Conservation (phyloP, 495 filamentous ascomycete species). For the Coniosporium apollinis region DNA sequence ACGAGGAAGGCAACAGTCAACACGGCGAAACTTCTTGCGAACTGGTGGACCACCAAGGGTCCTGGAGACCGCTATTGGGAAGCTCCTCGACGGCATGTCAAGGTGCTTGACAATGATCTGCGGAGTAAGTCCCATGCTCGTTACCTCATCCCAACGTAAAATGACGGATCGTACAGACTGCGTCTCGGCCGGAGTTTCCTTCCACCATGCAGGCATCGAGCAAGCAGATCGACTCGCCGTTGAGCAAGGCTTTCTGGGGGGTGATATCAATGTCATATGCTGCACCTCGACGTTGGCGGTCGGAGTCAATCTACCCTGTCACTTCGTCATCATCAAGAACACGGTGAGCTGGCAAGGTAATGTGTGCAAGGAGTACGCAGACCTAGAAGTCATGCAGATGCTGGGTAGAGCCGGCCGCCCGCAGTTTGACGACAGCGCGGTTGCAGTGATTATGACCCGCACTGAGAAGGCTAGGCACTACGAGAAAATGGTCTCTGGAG, state of each 20-base stretch:
- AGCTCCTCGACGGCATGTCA: conserved; percentile 35
- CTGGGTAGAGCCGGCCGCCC: conserved; percentile 83
- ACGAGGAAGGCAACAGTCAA: conserved; percentile 59
- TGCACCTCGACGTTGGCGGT: conserved; percentile 91
- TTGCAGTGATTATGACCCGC: conserved; percentile 75
- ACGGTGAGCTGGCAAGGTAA: conserved; percentile 52
- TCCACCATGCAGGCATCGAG: conserved; percentile 84
- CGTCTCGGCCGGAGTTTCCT: conserved; percentile 60
- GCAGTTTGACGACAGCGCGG: conserved; percentile 76
- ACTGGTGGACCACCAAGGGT: conserved; percentile 42
- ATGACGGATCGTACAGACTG: conserved; percentile 28
- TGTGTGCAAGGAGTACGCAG: conserved; percentile 59
- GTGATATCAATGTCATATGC: conserved; percentile 74
- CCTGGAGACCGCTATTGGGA: conserved; percentile 50
- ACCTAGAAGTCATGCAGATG: conserved; percentile 98
- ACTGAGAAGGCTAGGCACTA: conserved; percentile 52
- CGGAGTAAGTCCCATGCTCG: conserved; percentile 22
- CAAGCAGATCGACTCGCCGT: conserved; percentile 49
- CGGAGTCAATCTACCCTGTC: conserved; percentile 83
- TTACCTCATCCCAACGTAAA: conserved; percentile 1
- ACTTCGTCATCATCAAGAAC: conserved; percentile 86
- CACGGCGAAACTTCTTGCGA: conserved; percentile 59
- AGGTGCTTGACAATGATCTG: conserved; percentile 48
- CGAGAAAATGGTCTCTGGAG: conserved; percentile 67
- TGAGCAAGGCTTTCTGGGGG: conserved; percentile 57